Percentiles rank a stretch among this genome's conserved stretches.
These are phyloP conservation scores for Fomitopsis betulina DNA, from an alignment of 1,284 basidiomycete species.

Conservation along the genomic window DNA sequence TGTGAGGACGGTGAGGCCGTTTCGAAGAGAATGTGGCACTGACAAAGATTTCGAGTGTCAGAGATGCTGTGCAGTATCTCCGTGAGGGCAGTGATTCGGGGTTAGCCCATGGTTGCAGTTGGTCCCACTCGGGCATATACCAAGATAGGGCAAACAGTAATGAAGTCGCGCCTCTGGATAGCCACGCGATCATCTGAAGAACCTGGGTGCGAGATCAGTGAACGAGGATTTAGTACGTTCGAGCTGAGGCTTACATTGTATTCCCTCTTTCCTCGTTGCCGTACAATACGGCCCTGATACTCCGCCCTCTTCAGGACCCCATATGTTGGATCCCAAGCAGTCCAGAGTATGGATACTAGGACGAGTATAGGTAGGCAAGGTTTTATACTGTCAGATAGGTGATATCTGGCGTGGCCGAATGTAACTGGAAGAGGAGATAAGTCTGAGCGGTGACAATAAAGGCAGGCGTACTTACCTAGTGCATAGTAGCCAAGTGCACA, in stretches of 20 bases:
- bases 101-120: conserved; percentile 31
- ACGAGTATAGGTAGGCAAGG: conserved; percentile 42
- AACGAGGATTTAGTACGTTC: neutral
- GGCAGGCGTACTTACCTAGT: conserved; percentile 34
- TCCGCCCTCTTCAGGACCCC: conserved; percentile 49
- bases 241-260: conserved; percentile 50
- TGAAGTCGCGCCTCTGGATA: conserved; percentile 49
- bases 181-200: conserved; percentile 56
- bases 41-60: conserved; percentile 51
- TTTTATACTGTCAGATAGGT: conserved; percentile 3
- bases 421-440: conserved; percentile 11
- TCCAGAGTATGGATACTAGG: conserved; percentile 60
- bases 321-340: conserved; percentile 77
- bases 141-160: conserved; percentile 39
- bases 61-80: conserved; percentile 39
- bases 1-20: conserved; percentile 7
- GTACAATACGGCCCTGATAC: conserved; percentile 63
- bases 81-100: conserved; percentile 32
- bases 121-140: conserved; percentile 36
- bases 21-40: conserved; percentile 20
- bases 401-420: conserved; percentile 10
- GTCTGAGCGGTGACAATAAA: neutral
- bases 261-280: conserved; percentile 52
- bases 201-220: conserved; percentile 31
- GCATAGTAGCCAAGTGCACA: conserved; percentile 40